A percentile compares a stretch with the other conserved stretches of the same genome.
These are phyloP conservation scores for Nadsonia fulvescens DNA, from an alignment of 805 yeast species.

Conservation along the genomic window DNA sequence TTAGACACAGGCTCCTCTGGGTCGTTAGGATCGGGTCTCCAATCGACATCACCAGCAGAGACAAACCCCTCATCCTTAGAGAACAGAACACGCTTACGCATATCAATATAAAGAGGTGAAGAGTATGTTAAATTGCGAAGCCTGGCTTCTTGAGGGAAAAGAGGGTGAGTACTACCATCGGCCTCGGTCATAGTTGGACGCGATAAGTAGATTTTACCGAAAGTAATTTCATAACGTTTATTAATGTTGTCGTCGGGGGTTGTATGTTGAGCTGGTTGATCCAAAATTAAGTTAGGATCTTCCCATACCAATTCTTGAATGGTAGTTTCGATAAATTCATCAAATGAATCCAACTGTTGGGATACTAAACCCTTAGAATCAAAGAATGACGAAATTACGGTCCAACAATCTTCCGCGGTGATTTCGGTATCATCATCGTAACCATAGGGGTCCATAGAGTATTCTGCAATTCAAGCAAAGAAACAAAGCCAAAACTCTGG, in stretches of 20 bases:
- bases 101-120: conserved; percentile 89
- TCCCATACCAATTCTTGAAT: conserved; percentile 95
- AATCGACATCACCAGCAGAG: conserved; percentile 19
- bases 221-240: conserved; percentile 88
- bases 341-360: conserved; percentile 94
- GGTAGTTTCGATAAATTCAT: conserved; percentile 91
- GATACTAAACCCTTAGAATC: conserved; percentile 93
- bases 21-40: conserved; percentile 39
- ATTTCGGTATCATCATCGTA: conserved; percentile 57
- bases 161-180: conserved; percentile 96
- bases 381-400: conserved; percentile 89
- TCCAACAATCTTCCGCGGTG: conserved; percentile 98
- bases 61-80: conserved; percentile 49
- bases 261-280: conserved; percentile 96
- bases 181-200: conserved; percentile 98
- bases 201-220: conserved; percentile 91
- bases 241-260: conserved; percentile 78
- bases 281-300: conserved; percentile 82
- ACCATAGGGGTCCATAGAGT: conserved; percentile 63
- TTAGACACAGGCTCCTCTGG: conserved; percentile 59
- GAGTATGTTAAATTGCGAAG: conserved; percentile 90
- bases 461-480: no score
- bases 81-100: conserved; percentile 75
- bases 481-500: no score
- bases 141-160: conserved; percentile 97